Evolutionary conservation across 2,329 filamentous ascomycete genomes (phyloP), one percentile per base, ranked within the genome.

Genomic region (Cercospora zeina): DNA sequence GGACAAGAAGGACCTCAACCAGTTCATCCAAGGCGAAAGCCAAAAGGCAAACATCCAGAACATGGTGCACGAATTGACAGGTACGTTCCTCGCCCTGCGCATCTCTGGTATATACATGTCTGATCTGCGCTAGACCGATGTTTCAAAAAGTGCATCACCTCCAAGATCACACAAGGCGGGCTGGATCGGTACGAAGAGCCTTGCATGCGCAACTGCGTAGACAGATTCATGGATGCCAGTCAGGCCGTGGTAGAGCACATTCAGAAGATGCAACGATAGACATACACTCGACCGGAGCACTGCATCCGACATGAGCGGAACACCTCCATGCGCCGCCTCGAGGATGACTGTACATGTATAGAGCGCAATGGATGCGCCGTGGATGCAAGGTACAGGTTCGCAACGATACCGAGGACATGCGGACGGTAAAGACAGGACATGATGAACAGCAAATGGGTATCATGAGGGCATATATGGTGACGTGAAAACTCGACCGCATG

Each of bases 131-230:
- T 53, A 60, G 65, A 69, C 49, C 64, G 56, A 8, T 99, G 95
- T 85, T 99, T 93, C 87, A 91, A 88, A 75, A 97, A 97, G 81
- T 99, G 95, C 82, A 82, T 97, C 64, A 89, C 89, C 8, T 82
- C 86, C 58, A 83, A 82, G 62, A 88, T 97, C 75, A 87, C 87
- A 69, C 84, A 82, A 64, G 85, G 86, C 30, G 85, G 86, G 71
- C 81, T 99, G 68, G 91, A 96, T 69, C 85, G 83, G 72, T 81
- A 78, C 65, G 95, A 99, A 80, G 88, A 95, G 80, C 79, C 82
- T 8, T 99, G 95, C 77, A 84, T 96, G 75, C 82, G 87, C 76
- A 97, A 96, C 81, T 99, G 95, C 74, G 92, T 97, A 61, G 90
- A 96, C 72, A 84, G 95, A 61, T 97, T 96, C 79, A 83, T 97